Evolutionary conservation across 2,329 filamentous ascomycete genomes (phyloP).

Genomic region (Fusarium tricinctum): DNA sequence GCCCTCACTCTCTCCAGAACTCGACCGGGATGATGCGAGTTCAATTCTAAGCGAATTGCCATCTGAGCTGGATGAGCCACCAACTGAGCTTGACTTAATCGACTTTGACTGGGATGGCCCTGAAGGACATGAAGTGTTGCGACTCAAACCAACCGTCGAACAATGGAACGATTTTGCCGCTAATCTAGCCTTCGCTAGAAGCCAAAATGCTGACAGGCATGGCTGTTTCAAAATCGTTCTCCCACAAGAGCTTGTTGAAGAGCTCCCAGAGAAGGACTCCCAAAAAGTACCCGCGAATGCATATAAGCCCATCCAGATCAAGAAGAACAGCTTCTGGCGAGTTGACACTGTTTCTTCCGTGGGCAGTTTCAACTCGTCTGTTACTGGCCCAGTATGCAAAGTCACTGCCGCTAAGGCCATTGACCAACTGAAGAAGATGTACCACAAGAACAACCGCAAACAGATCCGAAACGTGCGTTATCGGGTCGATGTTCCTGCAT

Average conservation of each 20-base stretch:
- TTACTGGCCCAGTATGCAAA: conserved; percentile 45
- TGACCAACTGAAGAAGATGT: conserved; percentile 54
- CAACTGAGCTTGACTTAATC: conserved; percentile 51
- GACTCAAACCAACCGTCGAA: conserved; percentile 53
- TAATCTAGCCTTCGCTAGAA: conserved; percentile 53
- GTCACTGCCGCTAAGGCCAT: conserved; percentile 49
- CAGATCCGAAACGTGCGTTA: conserved; percentile 57
- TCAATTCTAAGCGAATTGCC: conserved; percentile 46
- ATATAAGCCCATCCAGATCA: conserved; percentile 54
- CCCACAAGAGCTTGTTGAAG: conserved; percentile 51
- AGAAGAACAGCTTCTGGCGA: conserved; percentile 55
- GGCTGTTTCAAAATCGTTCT: conserved; percentile 58
- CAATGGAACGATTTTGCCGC: conserved; percentile 57
- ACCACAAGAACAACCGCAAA: conserved; percentile 54
- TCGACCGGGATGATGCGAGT: conserved; percentile 39
- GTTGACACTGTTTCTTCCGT: conserved; percentile 55
- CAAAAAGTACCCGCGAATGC: conserved; percentile 54
- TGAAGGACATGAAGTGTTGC: conserved; percentile 51
- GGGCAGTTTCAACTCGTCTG: conserved; percentile 51
- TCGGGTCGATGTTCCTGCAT: conserved; percentile 57
- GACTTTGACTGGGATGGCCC: conserved; percentile 53
- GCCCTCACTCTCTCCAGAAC: conserved; percentile 10
- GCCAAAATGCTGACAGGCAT: conserved; percentile 51
- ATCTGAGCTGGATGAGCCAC: conserved; percentile 30
- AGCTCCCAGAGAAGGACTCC: conserved; percentile 52